These are phyloP conservation scores for Phaeosphaeriaceae sp. DNA, from an alignment of 2,329 filamentous ascomycete genomes.

Conservation along the genomic window DNA sequence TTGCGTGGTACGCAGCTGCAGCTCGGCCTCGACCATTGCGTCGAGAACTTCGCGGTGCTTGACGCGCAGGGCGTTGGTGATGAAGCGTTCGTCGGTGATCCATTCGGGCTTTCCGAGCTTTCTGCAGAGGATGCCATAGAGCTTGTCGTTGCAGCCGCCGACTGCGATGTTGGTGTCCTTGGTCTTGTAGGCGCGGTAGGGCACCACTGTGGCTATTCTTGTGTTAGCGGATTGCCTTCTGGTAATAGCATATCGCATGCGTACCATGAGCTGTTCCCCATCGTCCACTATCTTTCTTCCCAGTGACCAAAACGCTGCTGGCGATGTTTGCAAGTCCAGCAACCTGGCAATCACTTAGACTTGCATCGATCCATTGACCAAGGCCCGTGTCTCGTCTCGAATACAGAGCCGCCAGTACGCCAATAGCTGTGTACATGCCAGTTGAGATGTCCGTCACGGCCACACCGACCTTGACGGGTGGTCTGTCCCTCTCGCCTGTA, in stretches of 20 bases:
- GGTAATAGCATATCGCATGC: slow-evolving; percentile 14
- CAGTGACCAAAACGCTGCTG: slow-evolving; percentile 85
- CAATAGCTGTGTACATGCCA: slow-evolving; percentile 91
- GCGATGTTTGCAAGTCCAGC: slow-evolving; percentile 92
- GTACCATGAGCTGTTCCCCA: slow-evolving; percentile 96
- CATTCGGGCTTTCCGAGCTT: slow-evolving; percentile 64
- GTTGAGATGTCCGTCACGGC: slow-evolving; percentile 96
- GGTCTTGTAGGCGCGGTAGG: slow-evolving; percentile 81
- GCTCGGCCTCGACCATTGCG: slow-evolving; percentile 75
- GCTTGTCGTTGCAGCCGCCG: slow-evolving; percentile 68
- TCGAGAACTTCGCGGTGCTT: slow-evolving; percentile 79
- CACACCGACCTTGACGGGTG: slow-evolving; percentile 97
- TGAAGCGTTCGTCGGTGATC: slow-evolving; percentile 63
- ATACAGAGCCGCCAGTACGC: slow-evolving; percentile 89
- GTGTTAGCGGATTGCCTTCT: slow-evolving; percentile 5
- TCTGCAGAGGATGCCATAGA: slow-evolving; percentile 67
- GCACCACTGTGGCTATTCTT: slow-evolving; percentile 82
- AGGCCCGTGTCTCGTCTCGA: slow-evolving; percentile 75
- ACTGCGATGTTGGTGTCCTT: slow-evolving; percentile 67
- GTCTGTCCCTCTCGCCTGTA: slow-evolving; percentile 83
- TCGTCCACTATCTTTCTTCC: slow-evolving; percentile 82
- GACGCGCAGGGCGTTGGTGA: slow-evolving; percentile 66
- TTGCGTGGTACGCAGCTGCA: slow-evolving; percentile 76
- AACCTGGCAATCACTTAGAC: slow-evolving; percentile 91
- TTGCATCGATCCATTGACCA: slow-evolving; percentile 91